Conservation (phyloP, 805 yeast species). For the Isabelozyma gotoi region DNA sequence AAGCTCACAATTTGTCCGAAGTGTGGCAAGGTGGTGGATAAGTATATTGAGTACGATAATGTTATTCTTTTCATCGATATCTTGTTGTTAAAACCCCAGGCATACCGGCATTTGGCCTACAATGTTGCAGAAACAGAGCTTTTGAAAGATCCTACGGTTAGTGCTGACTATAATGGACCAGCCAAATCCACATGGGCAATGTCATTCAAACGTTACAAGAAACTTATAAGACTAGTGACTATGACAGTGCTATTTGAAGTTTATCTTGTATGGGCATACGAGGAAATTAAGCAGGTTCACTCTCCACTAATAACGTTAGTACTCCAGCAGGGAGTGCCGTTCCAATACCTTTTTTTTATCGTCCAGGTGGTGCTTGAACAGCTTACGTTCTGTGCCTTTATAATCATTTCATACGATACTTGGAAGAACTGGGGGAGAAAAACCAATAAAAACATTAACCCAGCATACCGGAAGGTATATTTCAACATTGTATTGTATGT, state of each 20-base stretch:
- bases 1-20: slow-evolving; percentile 71
- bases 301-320: slow-evolving; percentile 21
- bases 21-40: slow-evolving; percentile 80
- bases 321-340: slow-evolving; percentile 32
- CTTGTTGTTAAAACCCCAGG: slow-evolving; percentile 81
- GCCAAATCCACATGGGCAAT: neutral
- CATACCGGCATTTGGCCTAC: slow-evolving; percentile 81
- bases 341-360: slow-evolving; percentile 60
- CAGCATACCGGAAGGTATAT: slow-evolving; percentile 31
- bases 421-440: slow-evolving; percentile 19
- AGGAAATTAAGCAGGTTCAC: slow-evolving; percentile 56
- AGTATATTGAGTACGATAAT: slow-evolving; percentile 86
- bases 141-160: slow-evolving; percentile 3
- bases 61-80: slow-evolving; percentile 83
- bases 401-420: slow-evolving; percentile 23
- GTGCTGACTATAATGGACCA: neutral
- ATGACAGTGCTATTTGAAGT: slow-evolving; percentile 80
- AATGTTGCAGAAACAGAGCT: slow-evolving; percentile 49
- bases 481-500: slow-evolving; percentile 52
- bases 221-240: slow-evolving; percentile 47
- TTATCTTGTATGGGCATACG: slow-evolving; percentile 88
- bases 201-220: slow-evolving; percentile 16
- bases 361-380: slow-evolving; percentile 51
- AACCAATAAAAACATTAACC: slow-evolving; percentile 14
- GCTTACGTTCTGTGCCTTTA: slow-evolving; percentile 34